A percentile compares a stretch with the other conserved stretches of the same genome.
These are phyloP conservation scores for Pseudogymnoascus sp. DNA, from an alignment of 2,329 filamentous ascomycete species.

Conservation along the genomic window DNA sequence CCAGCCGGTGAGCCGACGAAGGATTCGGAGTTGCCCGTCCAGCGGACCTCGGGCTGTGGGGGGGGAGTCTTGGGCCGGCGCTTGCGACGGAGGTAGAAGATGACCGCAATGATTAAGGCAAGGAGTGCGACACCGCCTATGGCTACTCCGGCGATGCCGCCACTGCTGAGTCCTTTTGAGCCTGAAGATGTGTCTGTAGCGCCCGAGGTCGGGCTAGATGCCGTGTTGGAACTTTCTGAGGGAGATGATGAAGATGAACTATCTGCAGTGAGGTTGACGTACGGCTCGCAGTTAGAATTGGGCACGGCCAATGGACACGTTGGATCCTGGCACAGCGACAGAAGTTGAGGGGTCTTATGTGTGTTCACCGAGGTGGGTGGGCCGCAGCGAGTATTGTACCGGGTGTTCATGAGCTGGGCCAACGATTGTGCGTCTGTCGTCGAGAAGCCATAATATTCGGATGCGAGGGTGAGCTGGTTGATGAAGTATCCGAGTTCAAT, in stretches of 20 bases:
- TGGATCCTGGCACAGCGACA: constrained; percentile 25
- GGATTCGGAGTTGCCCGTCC: neutral
- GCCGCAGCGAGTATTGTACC: constrained; percentile 27
- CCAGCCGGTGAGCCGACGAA: neutral
- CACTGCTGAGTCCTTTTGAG: constrained; percentile 8
- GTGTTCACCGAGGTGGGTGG: constrained; percentile 15
- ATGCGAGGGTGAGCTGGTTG: constrained; percentile 24
- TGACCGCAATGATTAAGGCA: constrained; percentile 16
- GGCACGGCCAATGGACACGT: constrained; percentile 26
- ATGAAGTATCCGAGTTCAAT: constrained; percentile 29
- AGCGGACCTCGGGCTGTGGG: neutral
- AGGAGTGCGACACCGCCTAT: constrained; percentile 22
- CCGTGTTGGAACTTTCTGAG: constrained; percentile 12
- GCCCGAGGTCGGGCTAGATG: neutral
- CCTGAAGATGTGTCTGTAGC: constrained; percentile 12
- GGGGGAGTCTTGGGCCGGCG: neutral
- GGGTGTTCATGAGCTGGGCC: constrained; percentile 21
- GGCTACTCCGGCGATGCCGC: constrained; percentile 24
- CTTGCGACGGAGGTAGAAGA: neutral
- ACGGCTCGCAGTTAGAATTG: constrained; percentile 24
- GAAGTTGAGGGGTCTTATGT: constrained; percentile 18
- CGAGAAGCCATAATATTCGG: constrained; percentile 26
- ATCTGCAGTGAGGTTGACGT: constrained; percentile 20
- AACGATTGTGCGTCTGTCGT: constrained; percentile 23
- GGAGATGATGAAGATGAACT: constrained; percentile 14